Conservation (phyloP, 2,329 filamentous ascomycete species). For the Talaromyces funiculosus region DNA sequence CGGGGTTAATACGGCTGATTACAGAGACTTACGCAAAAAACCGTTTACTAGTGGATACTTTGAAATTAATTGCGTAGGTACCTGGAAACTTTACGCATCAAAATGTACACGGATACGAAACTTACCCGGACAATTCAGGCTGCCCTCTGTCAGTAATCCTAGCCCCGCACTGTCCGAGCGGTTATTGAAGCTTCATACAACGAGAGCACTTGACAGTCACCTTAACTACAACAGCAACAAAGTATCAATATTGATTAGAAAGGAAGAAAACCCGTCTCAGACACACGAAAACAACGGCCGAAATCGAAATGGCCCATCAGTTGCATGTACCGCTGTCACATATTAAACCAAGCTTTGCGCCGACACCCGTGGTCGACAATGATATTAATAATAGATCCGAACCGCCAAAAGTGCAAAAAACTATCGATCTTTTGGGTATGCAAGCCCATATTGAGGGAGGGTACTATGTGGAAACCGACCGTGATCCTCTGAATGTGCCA, state of each 20-base stretch:
- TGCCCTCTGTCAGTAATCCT: background rate
- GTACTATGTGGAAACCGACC: conserved; percentile 60
- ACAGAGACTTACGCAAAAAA: background rate
- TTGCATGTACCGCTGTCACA: conserved; percentile 16
- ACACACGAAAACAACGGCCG: background rate
- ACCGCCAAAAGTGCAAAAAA: conserved; percentile 26
- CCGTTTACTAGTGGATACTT: too few relatives aligned
- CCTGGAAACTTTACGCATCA: background rate
- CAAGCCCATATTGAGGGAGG: conserved; percentile 58
- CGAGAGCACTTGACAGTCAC: background rate
- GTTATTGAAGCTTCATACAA: background rate
- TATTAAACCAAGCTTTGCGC: conserved; percentile 24
- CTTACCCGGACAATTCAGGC: background rate
- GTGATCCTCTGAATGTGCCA: conserved; percentile 46
- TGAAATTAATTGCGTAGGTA: background rate
- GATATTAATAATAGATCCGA: conserved; percentile 20
- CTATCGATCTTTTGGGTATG: conserved; percentile 46
- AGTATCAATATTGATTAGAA: background rate
- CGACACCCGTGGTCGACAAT: conserved; percentile 13
- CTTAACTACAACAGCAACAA: background rate
- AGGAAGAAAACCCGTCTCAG: background rate
- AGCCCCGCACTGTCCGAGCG: background rate
- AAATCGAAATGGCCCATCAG: conserved; percentile 10
- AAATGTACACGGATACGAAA: background rate
- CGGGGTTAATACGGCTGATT: background rate